These are phyloP conservation scores for Gaeumannomyces tritici DNA, from an alignment of 2,329 filamentous ascomycete genomes.

Conservation along the genomic window DNA sequence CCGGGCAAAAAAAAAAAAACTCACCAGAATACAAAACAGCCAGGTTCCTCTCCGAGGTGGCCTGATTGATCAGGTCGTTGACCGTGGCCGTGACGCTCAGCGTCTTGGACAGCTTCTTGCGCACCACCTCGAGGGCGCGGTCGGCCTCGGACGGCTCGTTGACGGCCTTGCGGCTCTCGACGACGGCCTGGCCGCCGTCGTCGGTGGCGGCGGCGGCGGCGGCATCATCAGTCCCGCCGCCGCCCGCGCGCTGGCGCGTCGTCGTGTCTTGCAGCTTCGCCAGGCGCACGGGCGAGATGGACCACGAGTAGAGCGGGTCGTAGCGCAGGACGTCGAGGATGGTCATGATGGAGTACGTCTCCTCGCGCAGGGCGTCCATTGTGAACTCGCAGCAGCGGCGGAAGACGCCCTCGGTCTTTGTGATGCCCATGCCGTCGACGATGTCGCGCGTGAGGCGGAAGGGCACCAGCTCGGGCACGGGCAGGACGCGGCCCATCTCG, in stretches of 20 bases:
- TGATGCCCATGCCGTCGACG: constrained; percentile 94
- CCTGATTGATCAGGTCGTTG: constrained; percentile 93
- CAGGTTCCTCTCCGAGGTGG: constrained; percentile 84
- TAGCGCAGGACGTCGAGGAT: constrained; percentile 96
- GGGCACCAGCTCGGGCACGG: constrained; percentile 89
- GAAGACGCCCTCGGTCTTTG: constrained; percentile 91
- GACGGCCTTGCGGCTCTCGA: constrained; percentile 31
- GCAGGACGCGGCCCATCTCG: constrained; percentile 89
- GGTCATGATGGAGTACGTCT: constrained; percentile 96
- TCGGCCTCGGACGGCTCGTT: constrained; percentile 71
- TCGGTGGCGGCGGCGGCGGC: constrained; percentile 29
- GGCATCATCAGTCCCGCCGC: no score
- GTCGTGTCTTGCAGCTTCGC: constrained; percentile 56
- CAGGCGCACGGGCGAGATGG: constrained; percentile 61
- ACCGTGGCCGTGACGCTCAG: constrained; percentile 91
- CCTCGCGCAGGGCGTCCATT: constrained; percentile 85
- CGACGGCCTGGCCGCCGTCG: constrained; percentile 20
- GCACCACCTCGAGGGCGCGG: constrained; percentile 81
- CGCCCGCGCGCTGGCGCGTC: constrained; percentile 31
- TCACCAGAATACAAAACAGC: constrained; percentile 78
- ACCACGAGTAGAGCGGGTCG: constrained; percentile 95
- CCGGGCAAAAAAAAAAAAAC: constrained; percentile 18
- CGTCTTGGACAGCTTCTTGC: constrained; percentile 91
- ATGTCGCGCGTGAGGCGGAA: constrained; percentile 92
- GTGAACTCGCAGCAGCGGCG: constrained; percentile 98